These are phyloP conservation scores for Diaporthe citriasiana DNA, from an alignment of 2,329 filamentous ascomycete genomes.

Conservation along the genomic window DNA sequence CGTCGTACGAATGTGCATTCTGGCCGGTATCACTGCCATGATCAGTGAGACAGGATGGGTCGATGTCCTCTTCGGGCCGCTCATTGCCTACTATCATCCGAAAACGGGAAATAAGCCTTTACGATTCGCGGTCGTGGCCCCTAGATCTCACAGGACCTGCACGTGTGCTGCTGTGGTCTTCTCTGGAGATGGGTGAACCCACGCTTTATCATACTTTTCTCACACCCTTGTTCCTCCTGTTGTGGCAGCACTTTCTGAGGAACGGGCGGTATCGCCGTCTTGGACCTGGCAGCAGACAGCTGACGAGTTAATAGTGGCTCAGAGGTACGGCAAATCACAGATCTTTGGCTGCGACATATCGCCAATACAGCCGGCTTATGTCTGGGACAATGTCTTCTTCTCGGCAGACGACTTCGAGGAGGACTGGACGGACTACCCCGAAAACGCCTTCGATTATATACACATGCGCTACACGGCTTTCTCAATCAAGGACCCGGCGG, in stretches of 20 bases:
- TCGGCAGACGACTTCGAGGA: conserved; percentile 67
- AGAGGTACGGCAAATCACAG: conserved; percentile 58
- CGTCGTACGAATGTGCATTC: conserved; percentile 3
- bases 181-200: background rate
- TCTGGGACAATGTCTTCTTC: conserved; percentile 66
- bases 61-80: background rate
- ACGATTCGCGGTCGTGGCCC: background rate
- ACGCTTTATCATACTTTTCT: background rate
- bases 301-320: conserved; percentile 56
- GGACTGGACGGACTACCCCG: conserved; percentile 61
- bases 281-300: background rate
- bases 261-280: background rate
- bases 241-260: background rate
- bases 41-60: conserved; percentile 13
- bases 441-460: conserved; percentile 63
- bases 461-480: conserved; percentile 63
- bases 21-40: conserved; percentile 7
- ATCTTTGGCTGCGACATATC: conserved; percentile 66
- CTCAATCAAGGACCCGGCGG: conserved; percentile 58
- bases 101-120: background rate
- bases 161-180: background rate
- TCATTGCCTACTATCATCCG: background rate
- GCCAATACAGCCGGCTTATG: conserved; percentile 66
- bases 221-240: background rate
- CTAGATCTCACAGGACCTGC: background rate